Conservation (phyloP, 352 stramenopile species). For the Pythium dissotocum region DNA sequence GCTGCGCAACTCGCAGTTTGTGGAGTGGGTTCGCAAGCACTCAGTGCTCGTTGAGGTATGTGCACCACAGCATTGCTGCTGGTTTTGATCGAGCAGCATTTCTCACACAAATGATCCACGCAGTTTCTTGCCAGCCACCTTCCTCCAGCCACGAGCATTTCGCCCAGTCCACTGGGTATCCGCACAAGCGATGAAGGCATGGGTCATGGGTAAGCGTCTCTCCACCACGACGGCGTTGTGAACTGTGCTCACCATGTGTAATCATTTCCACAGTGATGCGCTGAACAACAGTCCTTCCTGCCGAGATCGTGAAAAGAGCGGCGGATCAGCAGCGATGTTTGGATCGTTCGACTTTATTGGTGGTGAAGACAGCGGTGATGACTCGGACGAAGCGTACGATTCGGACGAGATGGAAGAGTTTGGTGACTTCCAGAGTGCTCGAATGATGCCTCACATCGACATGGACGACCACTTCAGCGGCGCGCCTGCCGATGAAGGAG, state of each 20-base stretch:
- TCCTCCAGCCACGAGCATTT: constrained; percentile 33
- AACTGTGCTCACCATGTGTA: not conserved
- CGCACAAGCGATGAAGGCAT: constrained; percentile 40
- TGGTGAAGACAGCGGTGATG: constrained; percentile 79
- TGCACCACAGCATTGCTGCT: not conserved
- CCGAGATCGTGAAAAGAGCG: constrained; percentile 30
- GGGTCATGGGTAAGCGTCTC: not conserved
- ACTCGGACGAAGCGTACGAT: constrained; percentile 75
- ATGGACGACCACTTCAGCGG: constrained; percentile 3
- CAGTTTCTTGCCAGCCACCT: constrained; percentile 56
- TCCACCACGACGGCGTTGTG: not conserved
- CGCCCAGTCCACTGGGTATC: constrained; percentile 38
- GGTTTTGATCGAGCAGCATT: not conserved
- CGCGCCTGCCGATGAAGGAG: not conserved
- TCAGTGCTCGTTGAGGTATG: constrained; percentile 65
- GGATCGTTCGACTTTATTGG: constrained; percentile 85
- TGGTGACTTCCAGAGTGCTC: constrained; percentile 47
- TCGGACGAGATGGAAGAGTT: constrained; percentile 76
- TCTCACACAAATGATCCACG: not conserved
- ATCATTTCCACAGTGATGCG: constrained; percentile 40
- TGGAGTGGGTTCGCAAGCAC: constrained; percentile 75
- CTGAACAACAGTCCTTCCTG: constrained; percentile 81
- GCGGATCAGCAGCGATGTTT: constrained; percentile 35
- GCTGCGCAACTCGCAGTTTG: constrained; percentile 65
- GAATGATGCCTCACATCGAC: constrained; percentile 5